Evolutionary conservation across 257 asterid genomes (phyloP).

Genomic region (Echium plantagineum): DNA sequence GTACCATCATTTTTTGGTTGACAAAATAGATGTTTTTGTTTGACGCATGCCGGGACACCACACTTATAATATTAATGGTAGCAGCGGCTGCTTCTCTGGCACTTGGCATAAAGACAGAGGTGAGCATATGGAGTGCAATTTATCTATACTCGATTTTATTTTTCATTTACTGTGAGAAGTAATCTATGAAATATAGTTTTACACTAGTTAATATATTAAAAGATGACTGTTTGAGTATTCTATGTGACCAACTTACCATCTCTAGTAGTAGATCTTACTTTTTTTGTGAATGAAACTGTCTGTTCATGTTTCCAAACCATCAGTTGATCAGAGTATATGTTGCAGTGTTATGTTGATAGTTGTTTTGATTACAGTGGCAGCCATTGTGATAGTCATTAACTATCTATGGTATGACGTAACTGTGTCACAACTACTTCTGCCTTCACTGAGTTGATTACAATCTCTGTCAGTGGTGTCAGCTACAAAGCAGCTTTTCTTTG

Average conservation of each 20-base stretch:
- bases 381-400: background rate
- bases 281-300: background rate
- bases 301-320: background rate
- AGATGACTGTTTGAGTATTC: no score
- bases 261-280: background rate
- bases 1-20: constrained; percentile 8
- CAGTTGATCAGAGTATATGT: no score
- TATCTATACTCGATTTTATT: background rate
- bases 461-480: no score
- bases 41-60: constrained; percentile 93
- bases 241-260: no score
- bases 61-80: constrained; percentile 84
- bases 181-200: background rate
- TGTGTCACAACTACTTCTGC: no score
- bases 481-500: no score
- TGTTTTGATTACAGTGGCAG: background rate
- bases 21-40: constrained; percentile 60
- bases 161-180: no score
- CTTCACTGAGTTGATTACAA: no score
- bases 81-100: constrained; percentile 99
- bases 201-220: background rate
- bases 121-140: constrained; percentile 13
- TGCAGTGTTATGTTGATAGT: background rate
- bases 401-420: background rate
- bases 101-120: constrained; percentile 93